These are phyloP conservation scores for Ramaria sp. DNA, from an alignment of 768 basidiomycete genomes.

Conservation along the genomic window DNA sequence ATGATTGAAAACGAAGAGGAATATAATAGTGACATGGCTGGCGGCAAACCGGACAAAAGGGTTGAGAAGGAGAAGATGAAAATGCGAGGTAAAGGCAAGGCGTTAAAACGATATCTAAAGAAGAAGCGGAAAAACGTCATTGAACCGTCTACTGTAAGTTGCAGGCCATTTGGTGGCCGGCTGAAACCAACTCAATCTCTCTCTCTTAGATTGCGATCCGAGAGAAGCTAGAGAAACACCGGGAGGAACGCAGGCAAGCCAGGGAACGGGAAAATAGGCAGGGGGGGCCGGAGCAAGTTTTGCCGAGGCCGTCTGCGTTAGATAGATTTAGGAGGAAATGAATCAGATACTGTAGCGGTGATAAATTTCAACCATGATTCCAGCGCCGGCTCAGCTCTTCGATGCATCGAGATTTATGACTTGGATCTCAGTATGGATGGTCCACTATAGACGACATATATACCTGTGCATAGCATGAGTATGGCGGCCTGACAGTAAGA, in stretches of 20 bases:
- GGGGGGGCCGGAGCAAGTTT: constrained; percentile 14
- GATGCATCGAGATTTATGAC: too few relatives aligned
- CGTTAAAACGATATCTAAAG: constrained; percentile 73
- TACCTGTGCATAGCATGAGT: too few relatives aligned
- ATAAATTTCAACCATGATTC: not conserved
- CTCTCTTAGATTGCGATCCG: constrained; percentile 44
- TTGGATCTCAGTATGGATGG: too few relatives aligned
- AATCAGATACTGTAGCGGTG: not conserved
- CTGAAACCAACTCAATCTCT: constrained; percentile 16
- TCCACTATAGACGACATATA: too few relatives aligned
- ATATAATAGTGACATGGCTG: constrained; percentile 27
- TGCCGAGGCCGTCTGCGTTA: constrained; percentile 23
- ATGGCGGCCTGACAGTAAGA: too few relatives aligned
- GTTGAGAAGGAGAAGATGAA: constrained; percentile 52
- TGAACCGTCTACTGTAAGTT: constrained; percentile 62
- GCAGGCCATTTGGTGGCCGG: constrained; percentile 10
- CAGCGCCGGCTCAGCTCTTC: not conserved
- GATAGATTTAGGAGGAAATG: constrained; percentile 23
- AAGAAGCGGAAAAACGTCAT: constrained; percentile 95
- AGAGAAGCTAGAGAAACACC: constrained; percentile 52
- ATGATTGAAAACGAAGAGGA: constrained; percentile 22
- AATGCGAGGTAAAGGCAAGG: constrained; percentile 84
- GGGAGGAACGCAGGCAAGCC: constrained; percentile 27
- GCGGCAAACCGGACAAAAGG: constrained; percentile 21
- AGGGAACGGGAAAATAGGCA: constrained; percentile 18